phyloP scores from a whole-genome alignment of 345 rosid genomes.

The Chamaenerion angustifolium region DNA sequence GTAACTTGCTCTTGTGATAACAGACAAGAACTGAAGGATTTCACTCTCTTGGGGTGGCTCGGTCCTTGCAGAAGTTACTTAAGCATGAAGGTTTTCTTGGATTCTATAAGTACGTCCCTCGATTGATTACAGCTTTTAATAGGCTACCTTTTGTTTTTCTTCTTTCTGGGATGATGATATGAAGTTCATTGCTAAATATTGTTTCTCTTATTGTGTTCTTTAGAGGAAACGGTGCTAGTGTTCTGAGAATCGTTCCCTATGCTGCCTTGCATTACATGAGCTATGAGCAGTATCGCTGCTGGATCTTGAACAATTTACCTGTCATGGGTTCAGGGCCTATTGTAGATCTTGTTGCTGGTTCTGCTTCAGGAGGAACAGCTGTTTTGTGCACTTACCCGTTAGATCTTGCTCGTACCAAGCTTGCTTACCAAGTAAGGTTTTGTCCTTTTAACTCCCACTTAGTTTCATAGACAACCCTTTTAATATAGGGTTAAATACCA shows the following conservation, averaged over 20 bases:
- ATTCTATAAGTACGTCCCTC: conserved; percentile 56
- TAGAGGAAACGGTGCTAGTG: conserved; percentile 97
- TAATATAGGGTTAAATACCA: no score
- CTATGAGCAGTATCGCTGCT: conserved; percentile 78
- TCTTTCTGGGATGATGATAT: conserved; percentile 2
- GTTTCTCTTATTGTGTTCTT: conserved; percentile 9
- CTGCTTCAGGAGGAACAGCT: conserved; percentile 94
- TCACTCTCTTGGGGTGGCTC: conserved; percentile 60
- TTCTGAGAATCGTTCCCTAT: conserved; percentile 83
- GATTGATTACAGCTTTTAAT: conserved; percentile 3
- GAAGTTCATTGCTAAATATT: no score
- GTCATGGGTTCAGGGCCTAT: conserved; percentile 75
- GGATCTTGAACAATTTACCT: conserved; percentile 64
- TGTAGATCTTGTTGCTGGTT: conserved; percentile 88
- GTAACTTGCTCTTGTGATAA: conserved; percentile 4
- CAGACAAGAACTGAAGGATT: conserved; percentile 84
- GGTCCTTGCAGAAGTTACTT: conserved; percentile 57
- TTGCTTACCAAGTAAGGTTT: conserved; percentile 77
- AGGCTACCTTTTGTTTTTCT: not conserved
- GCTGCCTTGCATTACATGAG: conserved; percentile 97
- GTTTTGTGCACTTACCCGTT: conserved; percentile 91
- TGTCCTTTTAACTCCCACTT: not conserved
- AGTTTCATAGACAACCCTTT: not conserved
- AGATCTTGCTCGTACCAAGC: conserved; percentile 92
- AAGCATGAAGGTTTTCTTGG: conserved; percentile 78